These are phyloP conservation scores for Cutaneotrichosporon cutaneum DNA, from an alignment of 1,284 basidiomycete species.

Conservation along the genomic window DNA sequence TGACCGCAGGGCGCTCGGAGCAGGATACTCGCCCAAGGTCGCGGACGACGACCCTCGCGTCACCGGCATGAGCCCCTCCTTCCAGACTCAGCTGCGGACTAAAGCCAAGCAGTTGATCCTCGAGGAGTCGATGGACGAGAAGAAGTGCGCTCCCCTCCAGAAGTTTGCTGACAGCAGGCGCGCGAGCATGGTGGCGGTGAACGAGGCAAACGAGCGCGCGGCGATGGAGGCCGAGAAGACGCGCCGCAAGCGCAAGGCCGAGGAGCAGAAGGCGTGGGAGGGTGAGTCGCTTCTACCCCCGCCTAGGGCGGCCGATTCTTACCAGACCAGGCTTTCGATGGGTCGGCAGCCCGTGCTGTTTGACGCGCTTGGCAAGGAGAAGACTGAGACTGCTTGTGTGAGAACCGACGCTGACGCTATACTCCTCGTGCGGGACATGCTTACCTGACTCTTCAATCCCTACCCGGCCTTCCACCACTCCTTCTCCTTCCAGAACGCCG, in stretches of 20 bases:
- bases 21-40: constrained; percentile 46
- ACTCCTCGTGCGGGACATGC: background rate
- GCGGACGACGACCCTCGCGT: constrained; percentile 53
- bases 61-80: constrained; percentile 50
- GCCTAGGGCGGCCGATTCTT: constrained; percentile 8
- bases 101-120: constrained; percentile 58
- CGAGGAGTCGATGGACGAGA: constrained; percentile 58
- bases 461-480: background rate
- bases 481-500: constrained; percentile 33
- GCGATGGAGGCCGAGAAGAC: constrained; percentile 55
- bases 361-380: background rate
- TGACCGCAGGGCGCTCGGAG: constrained; percentile 35
- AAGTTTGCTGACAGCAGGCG: constrained; percentile 15
- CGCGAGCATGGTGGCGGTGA: constrained; percentile 56
- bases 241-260: constrained; percentile 54
- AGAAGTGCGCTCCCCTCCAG: no score
- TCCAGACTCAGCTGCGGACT: constrained; percentile 54
- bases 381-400: constrained; percentile 7
- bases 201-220: constrained; percentile 59
- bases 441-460: constrained; percentile 22
- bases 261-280: constrained; percentile 58
- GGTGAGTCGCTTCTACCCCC: constrained; percentile 39
- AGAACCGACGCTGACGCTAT: constrained; percentile 36
- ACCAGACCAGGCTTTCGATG: constrained; percentile 15
- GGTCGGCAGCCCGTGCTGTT: constrained; percentile 1